Conservation (phyloP, 1,284 basidiomycete species). For the Malassezia globosa region DNA sequence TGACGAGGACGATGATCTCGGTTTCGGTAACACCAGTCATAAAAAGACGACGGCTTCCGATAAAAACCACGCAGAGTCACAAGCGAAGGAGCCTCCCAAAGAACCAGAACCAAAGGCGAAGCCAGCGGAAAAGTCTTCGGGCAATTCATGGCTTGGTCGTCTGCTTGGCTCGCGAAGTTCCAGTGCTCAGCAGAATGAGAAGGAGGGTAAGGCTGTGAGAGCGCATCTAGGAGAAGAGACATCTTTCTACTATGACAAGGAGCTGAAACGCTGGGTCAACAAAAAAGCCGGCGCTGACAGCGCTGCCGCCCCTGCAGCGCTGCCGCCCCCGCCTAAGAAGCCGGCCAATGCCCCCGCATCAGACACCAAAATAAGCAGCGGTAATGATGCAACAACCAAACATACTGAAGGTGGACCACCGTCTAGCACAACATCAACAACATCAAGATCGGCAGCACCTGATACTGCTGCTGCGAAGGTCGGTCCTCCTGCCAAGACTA, state of each 20-base stretch:
- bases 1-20: conserved; percentile 72
- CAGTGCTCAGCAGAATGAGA: conserved; percentile 44
- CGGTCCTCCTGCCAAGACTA: neutral
- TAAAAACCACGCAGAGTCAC: neutral
- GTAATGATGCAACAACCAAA: conserved; percentile 20
- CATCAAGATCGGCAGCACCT: no score
- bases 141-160: conserved; percentile 61
- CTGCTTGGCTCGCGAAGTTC: conserved; percentile 46
- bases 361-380: conserved; percentile 9
- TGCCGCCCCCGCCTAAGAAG: conserved; percentile 35
- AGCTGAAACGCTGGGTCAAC: conserved; percentile 90
- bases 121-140: conserved; percentile 14
- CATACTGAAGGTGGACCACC: conserved; percentile 10
- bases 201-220: conserved; percentile 37
- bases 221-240: conserved; percentile 89
- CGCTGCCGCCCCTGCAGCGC: conserved; percentile 23
- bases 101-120: conserved; percentile 4
- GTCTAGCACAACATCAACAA: neutral
- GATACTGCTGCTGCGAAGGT: no score
- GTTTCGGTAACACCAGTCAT: conserved; percentile 64
- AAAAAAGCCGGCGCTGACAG: conserved; percentile 55
- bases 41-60: conserved; percentile 45
- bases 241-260: conserved; percentile 84
- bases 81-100: conserved; percentile 3
- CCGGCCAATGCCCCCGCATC: neutral